phyloP scores from a whole-genome alignment of 306 rosid genomes.

The Fagus sylvatica region DNA sequence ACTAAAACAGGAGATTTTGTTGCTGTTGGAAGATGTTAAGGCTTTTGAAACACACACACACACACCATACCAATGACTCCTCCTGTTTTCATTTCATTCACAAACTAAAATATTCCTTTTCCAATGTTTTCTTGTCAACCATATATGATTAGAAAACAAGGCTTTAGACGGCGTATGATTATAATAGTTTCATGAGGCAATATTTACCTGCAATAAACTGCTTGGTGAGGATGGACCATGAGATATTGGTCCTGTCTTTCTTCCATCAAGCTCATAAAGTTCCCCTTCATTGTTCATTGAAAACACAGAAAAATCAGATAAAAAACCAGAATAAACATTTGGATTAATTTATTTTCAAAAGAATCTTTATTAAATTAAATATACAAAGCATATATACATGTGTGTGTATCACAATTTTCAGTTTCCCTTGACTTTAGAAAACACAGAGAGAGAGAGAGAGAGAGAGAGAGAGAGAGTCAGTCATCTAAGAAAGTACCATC shows the following conservation, averaged over 20 bases:
- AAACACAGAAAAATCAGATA: conserved; percentile 6
- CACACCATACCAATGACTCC: too few species aligned
- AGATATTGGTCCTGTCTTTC: conserved; percentile 69
- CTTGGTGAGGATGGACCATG: conserved; percentile 77
- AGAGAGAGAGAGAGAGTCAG: conserved; percentile 1
- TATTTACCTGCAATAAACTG: conserved; percentile 60
- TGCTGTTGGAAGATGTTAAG: too few species aligned
- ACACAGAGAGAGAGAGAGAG: background rate
- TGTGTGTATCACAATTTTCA: background rate
- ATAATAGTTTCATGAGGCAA: conserved; percentile 3
- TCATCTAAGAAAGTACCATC: conserved; percentile 49
- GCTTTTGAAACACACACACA: too few species aligned
- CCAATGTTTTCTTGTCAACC: background rate
- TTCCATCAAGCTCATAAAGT: conserved; percentile 92
- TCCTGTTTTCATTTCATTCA: background rate
- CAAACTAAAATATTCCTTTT: background rate
- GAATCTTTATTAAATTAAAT: background rate
- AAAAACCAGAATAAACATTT: background rate
- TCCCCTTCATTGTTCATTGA: conserved; percentile 43
- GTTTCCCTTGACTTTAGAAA: background rate
- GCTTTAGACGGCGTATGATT: background rate
- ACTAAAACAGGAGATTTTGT: too few species aligned
- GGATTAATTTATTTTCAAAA: background rate
- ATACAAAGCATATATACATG: background rate
- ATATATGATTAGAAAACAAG: background rate